phyloP scores from a whole-genome alignment of 345 rosid species.

The Aquilaria sinensis region DNA sequence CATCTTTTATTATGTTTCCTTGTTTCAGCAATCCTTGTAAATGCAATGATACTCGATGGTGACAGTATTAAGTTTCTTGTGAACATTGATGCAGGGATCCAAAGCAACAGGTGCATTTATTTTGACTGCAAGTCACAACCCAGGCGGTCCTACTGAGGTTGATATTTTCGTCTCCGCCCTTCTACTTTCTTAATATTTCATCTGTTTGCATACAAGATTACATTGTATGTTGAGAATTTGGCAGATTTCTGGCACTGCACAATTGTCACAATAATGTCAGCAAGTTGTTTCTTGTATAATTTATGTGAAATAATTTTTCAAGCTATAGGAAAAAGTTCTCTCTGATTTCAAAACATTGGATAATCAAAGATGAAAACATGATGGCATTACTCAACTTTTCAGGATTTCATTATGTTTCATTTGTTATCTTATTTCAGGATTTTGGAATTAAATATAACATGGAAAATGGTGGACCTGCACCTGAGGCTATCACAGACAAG shows the following conservation, averaged over 20 bases:
- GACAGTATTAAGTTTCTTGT: slow-evolving; percentile 13
- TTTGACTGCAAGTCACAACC: slow-evolving; percentile 99
- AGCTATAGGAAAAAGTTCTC: no score
- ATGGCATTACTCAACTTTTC: no score
- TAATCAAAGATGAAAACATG: background rate
- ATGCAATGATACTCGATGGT: background rate
- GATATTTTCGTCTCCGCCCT: background rate
- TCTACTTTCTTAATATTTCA: background rate
- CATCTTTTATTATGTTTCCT: background rate
- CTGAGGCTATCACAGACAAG: slow-evolving; percentile 90
- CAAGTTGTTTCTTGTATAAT: no score
- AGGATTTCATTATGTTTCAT: no score
- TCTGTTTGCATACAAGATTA: background rate
- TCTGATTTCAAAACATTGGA: no score
- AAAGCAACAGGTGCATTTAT: slow-evolving; percentile 93
- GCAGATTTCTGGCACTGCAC: no score
- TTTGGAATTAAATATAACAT: slow-evolving; percentile 99
- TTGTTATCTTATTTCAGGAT: slow-evolving; percentile 41
- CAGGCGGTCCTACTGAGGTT: slow-evolving; percentile 99
- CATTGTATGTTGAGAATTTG: no score
- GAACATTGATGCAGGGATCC: slow-evolving; percentile 60
- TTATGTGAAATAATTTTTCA: no score
- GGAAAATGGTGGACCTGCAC: slow-evolving; percentile 99
- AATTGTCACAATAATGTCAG: no score
- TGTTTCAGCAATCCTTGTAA: slow-evolving; percentile 9